Percentiles rank a stretch among this genome's conserved stretches.
phyloP scores from a whole-genome alignment of 2,329 filamentous ascomycete genomes.

The Corynespora cassiicola region DNA sequence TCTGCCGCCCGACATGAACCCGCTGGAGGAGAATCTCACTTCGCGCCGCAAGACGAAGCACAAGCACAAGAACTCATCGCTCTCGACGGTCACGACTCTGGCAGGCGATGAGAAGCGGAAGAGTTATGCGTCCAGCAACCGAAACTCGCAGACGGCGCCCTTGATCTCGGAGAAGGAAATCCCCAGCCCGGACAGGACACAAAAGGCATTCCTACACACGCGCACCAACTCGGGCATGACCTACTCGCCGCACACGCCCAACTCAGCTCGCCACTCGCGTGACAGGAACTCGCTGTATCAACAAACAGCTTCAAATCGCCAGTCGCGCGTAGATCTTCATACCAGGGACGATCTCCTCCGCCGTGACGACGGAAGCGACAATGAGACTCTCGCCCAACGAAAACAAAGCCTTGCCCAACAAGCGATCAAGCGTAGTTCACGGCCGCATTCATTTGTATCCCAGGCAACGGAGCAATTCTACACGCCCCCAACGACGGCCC shows the following conservation, averaged over 20 bases:
- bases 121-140: constrained; percentile 55
- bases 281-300: constrained; percentile 53
- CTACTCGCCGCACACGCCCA: constrained; percentile 58
- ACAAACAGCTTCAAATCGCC: constrained; percentile 41
- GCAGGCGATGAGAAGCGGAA: constrained; percentile 65
- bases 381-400: constrained; percentile 39
- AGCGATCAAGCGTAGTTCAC: constrained; percentile 39
- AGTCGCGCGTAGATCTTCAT: constrained; percentile 47
- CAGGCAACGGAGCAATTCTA: constrained; percentile 40
- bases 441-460: constrained; percentile 30
- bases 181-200: constrained; percentile 45
- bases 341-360: constrained; percentile 36
- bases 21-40: constrained; percentile 84
- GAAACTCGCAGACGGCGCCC: constrained; percentile 34
- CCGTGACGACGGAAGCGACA: constrained; percentile 29
- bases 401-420: constrained; percentile 41
- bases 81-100: constrained; percentile 51
- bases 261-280: constrained; percentile 61
- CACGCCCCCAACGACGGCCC: constrained; percentile 30
- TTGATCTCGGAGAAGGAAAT: constrained; percentile 38
- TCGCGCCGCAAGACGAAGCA: constrained; percentile 68
- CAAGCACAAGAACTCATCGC: constrained; percentile 73
- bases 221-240: constrained; percentile 68
- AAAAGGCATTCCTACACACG: constrained; percentile 82
- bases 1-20: constrained; percentile 94